Evolutionary conservation across 306 rosid genomes (phyloP), one percentile per base, ranked within the genome.

Genomic region (Hippophae tibetana): DNA sequence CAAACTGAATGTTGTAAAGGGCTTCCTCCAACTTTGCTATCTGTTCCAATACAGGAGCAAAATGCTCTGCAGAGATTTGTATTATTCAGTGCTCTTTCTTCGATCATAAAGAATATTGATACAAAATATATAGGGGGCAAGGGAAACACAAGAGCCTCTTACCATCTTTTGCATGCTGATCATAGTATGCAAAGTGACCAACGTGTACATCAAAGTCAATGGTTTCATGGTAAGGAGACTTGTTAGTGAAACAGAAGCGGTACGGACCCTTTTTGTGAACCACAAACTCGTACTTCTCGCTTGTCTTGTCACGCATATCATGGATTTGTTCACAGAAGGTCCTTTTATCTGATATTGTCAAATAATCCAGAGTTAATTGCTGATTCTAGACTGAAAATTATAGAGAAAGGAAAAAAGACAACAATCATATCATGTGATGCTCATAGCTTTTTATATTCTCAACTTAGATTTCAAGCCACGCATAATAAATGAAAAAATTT

Each of bases 81-180:
- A 72, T 55, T 59, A 54, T 67, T 64, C 66, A 23, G 13, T 47
- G 43, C 42, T 43, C 18, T 50, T 31, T 64, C 47, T 52, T 43
- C 62, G 8, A 23, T 51, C 12, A 61, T 9, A 62, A 61, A 64
- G 55, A 43, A 25, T 40, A 60, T 14, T 42, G 41, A 43, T 43
- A 41, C 31, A 18, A 13, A 26, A 10, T 31, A 54, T 42, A 8
- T 45, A 14, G 46, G n/a, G 46, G 13, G 40, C 7, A 6, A 18
- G 45, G 42, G 31, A 11, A 51, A 25, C 38, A 10, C 48, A 42
- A 43, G 61, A 8, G 57, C 23, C 46, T 66, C 73, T 85, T 48
- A 93, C 99, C 99, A 50, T 93, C 99, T 82, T 93, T 86, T 18
- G 95, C 97, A 71, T 93, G 97, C 76, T 84, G 84, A 50, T 88